These are phyloP conservation scores for Murraya koenigii DNA, from an alignment of 345 rosid genomes.

Conservation along the genomic window DNA sequence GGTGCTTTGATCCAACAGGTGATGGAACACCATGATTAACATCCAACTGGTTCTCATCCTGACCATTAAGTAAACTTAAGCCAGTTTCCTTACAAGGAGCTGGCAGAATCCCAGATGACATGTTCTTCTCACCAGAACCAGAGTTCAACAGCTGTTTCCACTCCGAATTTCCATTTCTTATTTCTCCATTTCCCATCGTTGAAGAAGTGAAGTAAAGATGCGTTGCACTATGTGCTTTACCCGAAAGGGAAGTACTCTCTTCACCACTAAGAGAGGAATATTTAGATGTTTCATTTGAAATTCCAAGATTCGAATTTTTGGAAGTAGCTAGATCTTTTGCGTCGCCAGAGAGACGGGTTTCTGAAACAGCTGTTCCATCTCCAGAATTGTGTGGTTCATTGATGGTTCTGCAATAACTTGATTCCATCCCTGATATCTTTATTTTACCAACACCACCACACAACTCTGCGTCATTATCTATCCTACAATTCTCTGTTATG, in stretches of 20 bases:
- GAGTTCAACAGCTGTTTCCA: conserved; percentile 28
- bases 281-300: conserved; percentile 30
- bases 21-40: conserved; percentile 34
- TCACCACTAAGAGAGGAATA: conserved; percentile 24
- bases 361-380: conserved; percentile 36
- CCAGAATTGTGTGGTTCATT: conserved; percentile 26
- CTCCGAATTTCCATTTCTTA: conserved; percentile 33
- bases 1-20: conserved; percentile 34
- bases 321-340: conserved; percentile 55
- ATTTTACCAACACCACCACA: conserved; percentile 9
- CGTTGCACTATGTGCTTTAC: conserved; percentile 37
- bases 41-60: conserved; percentile 27
- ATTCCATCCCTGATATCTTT: conserved; percentile 21
- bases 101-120: conserved; percentile 13
- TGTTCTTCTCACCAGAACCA: conserved; percentile 23
- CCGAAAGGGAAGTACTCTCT: conserved; percentile 25
- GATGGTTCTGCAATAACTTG: conserved; percentile 15
- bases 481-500: conserved; percentile 19
- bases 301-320: conserved; percentile 35
- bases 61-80: conserved; percentile 14
- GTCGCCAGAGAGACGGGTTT: conserved; percentile 45
- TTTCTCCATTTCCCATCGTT: conserved; percentile 38
- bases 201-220: conserved; percentile 36
- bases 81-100: conserved; percentile 20
- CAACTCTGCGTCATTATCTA: conserved; percentile 23